Percentiles rank a stretch among this genome's conserved stretches.
Conservation (phyloP, 106 monocot species). For the Platanthera zijinensis region DNA sequence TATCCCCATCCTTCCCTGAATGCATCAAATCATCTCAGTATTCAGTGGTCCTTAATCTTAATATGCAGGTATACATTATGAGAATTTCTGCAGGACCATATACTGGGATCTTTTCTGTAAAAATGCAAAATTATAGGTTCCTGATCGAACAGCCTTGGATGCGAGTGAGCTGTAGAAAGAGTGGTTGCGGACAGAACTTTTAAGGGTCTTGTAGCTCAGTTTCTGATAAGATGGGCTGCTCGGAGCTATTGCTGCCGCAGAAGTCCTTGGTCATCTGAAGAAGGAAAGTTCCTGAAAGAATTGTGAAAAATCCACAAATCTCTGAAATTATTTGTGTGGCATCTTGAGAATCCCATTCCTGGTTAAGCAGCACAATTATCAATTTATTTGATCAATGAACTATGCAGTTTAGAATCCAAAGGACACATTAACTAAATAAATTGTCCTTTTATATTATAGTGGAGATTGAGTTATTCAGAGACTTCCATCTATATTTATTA, state of each 20-base stretch:
- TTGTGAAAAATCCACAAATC: conserved; percentile 18
- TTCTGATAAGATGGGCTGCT: background rate
- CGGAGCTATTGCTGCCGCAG: background rate
- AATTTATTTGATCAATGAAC: background rate
- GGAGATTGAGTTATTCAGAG: too few relatives aligned
- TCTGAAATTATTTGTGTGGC: conserved; percentile 16
- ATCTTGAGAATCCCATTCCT: conserved; percentile 17
- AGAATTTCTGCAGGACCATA: too few relatives aligned
- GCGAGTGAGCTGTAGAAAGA: too few relatives aligned
- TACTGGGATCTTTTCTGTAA: too few relatives aligned
- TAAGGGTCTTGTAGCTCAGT: background rate
- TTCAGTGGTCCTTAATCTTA: too few relatives aligned
- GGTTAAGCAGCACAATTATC: background rate
- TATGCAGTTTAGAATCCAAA: background rate
- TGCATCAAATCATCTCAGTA: background rate
- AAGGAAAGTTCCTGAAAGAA: conserved; percentile 18
- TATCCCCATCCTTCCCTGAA: background rate
- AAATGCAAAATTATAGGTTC: too few relatives aligned
- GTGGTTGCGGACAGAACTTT: background rate
- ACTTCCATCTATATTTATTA: too few relatives aligned
- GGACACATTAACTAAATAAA: background rate
- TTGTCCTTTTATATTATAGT: too few relatives aligned
- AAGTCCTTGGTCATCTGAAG: conserved; percentile 18
- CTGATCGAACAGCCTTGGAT: too few relatives aligned
- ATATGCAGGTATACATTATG: too few relatives aligned